phyloP scores from a whole-genome alignment of 228 moss, liverwort and hornwort genomes.

The Sphagnum magellanicum region DNA sequence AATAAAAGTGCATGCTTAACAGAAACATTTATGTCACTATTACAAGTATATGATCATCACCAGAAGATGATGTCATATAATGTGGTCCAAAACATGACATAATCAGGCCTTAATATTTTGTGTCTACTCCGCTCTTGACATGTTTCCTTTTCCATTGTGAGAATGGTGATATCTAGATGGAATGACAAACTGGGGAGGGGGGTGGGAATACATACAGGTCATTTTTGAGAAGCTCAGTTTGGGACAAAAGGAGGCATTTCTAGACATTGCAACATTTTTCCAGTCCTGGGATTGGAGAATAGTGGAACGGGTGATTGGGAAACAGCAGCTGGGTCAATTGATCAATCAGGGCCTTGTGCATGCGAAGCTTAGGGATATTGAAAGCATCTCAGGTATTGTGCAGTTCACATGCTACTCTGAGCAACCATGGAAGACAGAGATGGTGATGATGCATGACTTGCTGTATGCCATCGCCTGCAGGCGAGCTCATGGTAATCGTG shows the following conservation, averaged over 20 bases:
- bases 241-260: constrained; percentile 51
- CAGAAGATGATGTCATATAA: too few species aligned
- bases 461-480: constrained; percentile 55
- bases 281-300: constrained; percentile 77
- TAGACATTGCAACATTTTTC: constrained; percentile 65
- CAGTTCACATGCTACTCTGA: constrained; percentile 70
- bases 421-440: constrained; percentile 67
- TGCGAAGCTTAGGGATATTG: constrained; percentile 40
- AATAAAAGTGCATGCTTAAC: too few species aligned
- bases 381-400: constrained; percentile 54
- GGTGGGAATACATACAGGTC: constrained; percentile 28
- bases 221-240: constrained; percentile 47
- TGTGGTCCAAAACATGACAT: too few species aligned
- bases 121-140: too few species aligned
- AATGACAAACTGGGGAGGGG: too few species aligned
- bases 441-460: constrained; percentile 69
- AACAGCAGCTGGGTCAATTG: constrained; percentile 44
- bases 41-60: background rate
- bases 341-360: constrained; percentile 36
- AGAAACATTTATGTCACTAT: background rate
- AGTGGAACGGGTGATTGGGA: constrained; percentile 63
- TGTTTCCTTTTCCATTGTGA: too few species aligned
- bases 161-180: too few species aligned
- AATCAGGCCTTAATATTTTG: too few species aligned
- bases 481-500: constrained; percentile 54